Evolutionary conservation across 2,329 filamentous ascomycete species (phyloP), one percentile per base, ranked within the genome.

Genomic region (Aspergillus floridensis): DNA sequence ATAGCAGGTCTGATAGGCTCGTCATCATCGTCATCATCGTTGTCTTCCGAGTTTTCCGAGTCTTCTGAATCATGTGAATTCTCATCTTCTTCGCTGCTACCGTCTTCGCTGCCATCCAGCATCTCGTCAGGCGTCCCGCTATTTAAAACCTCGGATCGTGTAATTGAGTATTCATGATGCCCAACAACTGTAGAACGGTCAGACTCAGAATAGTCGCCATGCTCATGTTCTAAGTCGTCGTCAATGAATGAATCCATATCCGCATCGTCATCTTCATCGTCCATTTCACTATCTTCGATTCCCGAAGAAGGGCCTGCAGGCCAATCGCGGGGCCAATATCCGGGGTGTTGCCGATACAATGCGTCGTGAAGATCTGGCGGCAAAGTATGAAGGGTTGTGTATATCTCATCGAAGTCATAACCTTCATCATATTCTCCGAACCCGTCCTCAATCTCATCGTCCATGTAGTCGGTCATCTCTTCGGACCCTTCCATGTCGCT

Each of bases 381-480:
- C 47, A 50, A 29, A 61, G 24, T 21, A 62, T 52, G 29, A 63
- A 60, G 35, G 65, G 47, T n/a, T 58, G 52, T 16, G 61, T 59
- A 26, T 62, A 63, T 32, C 46, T 56, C 61, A 29, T 61, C 51
- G 60, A 60, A 67, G 7, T 65, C 65, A 46, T 65, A 65, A 26
- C 69, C 68, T 2, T 73, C 68, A 19, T 70, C 61, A 12, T 44
- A 44, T 19, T 71, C 71, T 35, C 65, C 71, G 58, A 72, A 71
- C 1, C 68, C 73, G 46, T 67, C 72, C 26, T 74, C 72, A 48
- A 68, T 32, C 7, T 66, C 67, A 10, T 65, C 61, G 3, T 62
- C 66, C 38, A 67, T 74, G 70, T 64, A 78, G 71, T 74, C 80
- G 62, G 68, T 82, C 78, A 63, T 78, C 69, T 66, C 81, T 67